A percentile compares a stretch with the other conserved stretches of the same genome.
phyloP scores from a whole-genome alignment of 805 yeast species.

The Saccharomycopsis fibuligera region DNA sequence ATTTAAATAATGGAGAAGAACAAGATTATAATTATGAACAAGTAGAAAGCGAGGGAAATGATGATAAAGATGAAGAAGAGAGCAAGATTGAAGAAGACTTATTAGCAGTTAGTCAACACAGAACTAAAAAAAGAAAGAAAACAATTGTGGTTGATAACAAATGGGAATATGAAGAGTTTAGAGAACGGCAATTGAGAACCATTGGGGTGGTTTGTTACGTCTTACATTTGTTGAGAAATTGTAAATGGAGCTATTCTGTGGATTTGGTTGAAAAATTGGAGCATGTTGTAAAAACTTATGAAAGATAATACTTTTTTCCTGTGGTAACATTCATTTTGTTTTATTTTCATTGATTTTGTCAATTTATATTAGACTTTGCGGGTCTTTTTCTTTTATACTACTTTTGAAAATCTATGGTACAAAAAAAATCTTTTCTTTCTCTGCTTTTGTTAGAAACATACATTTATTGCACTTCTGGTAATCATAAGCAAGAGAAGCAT shows the following conservation, averaged over 20 bases:
- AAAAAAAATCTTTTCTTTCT: too few relatives aligned
- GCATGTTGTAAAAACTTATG: constrained; percentile 22
- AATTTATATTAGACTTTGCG: too few relatives aligned
- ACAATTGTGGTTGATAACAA: background rate
- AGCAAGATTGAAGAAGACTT: background rate
- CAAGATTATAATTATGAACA: background rate
- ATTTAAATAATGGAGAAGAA: background rate
- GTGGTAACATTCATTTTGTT: too few relatives aligned
- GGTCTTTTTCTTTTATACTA: too few relatives aligned
- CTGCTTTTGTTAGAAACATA: too few relatives aligned
- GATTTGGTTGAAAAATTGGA: constrained; percentile 15
- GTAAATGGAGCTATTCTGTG: constrained; percentile 14
- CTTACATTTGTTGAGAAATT: constrained; percentile 6
- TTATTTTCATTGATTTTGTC: too few relatives aligned
- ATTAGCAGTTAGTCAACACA: too few relatives aligned
- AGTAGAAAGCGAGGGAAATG: background rate
- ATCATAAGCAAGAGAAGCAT: too few relatives aligned
- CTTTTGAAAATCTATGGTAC: too few relatives aligned
- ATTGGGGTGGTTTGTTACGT: constrained; percentile 15
- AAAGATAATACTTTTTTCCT: too few relatives aligned
- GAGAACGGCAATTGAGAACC: constrained; percentile 10
- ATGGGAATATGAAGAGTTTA: background rate
- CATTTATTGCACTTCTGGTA: too few relatives aligned
- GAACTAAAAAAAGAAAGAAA: background rate
- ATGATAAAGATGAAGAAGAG: background rate